A percentile compares a stretch with the other conserved stretches of the same genome.
phyloP scores from a whole-genome alignment of 1,139 yeast genomes.

The Blastobotrys capitulatus region DNA sequence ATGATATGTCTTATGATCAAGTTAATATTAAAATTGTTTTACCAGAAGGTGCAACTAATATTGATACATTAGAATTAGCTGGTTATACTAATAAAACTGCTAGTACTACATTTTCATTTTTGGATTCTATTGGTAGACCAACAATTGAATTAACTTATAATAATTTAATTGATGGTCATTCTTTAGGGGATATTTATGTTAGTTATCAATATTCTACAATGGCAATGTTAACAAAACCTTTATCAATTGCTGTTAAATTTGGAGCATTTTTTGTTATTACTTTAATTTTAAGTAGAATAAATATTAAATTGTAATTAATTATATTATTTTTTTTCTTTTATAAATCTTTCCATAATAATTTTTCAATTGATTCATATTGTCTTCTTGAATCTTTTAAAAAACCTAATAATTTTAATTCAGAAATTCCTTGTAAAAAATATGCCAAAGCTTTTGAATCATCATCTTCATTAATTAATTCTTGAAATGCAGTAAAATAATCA shows the following conservation, averaged over 20 bases:
- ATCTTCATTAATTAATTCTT: conserved; percentile 44
- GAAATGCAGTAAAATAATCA: conserved; percentile 73
- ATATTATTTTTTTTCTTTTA: conserved; percentile 17
- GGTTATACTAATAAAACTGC: conserved; percentile 27
- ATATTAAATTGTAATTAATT: conserved; percentile 23
- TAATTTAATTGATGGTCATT: conserved; percentile 68
- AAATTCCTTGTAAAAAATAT: conserved; percentile 53
- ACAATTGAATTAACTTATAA: conserved; percentile 58
- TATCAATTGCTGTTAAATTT: conserved; percentile 58
- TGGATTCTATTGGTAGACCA: conserved; percentile 81
- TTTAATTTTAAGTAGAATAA: conserved; percentile 39
- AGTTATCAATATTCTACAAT: conserved; percentile 55
- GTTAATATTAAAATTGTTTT: conserved; percentile 60
- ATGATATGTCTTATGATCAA: conserved; percentile 56
- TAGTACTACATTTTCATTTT: conserved; percentile 47
- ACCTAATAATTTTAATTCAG: conserved; percentile 52
- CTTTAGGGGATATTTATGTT: conserved; percentile 51
- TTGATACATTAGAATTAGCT: conserved; percentile 56
- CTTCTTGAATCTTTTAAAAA: conserved; percentile 45
- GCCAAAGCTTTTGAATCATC: conserved; percentile 39
- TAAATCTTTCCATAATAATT: conserved; percentile 54
- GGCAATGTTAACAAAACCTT: conserved; percentile 58
- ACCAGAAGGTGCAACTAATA: conserved; percentile 79
- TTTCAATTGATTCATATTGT: conserved; percentile 51
- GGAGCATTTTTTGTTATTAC: conserved; percentile 57